Evolutionary conservation across 202 grass and related monocot genomes (phyloP).

Genomic region (Carex arenaria): DNA sequence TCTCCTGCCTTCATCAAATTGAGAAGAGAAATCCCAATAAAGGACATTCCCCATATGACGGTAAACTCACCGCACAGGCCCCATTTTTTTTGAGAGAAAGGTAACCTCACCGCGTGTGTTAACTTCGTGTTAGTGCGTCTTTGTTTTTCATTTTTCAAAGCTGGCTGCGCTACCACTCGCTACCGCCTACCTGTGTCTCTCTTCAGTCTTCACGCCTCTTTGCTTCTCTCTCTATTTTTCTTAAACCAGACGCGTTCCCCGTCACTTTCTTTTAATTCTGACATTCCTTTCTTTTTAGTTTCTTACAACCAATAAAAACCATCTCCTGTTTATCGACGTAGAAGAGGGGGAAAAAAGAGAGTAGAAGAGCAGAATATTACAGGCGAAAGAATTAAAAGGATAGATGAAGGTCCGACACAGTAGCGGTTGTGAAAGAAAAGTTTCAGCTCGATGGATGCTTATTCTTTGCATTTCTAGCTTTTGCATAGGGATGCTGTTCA

Average conservation of each 20-base stretch:
- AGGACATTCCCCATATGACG: neutral
- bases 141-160: constrained; percentile 10
- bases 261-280: neutral
- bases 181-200: neutral
- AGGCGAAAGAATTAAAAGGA: neutral
- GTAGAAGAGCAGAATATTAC: neutral
- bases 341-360: neutral
- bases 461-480: constrained; percentile 69
- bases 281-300: neutral
- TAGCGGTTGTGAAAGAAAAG: constrained; percentile 35
- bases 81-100: neutral
- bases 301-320: neutral
- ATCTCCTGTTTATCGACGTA: neutral
- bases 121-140: neutral
- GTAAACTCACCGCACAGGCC: neutral
- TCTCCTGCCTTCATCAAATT: neutral
- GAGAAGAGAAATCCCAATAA: neutral
- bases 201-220: neutral
- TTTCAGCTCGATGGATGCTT: constrained; percentile 49
- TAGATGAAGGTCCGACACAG: constrained; percentile 59
- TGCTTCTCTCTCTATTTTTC: neutral
- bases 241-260: neutral
- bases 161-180: constrained; percentile 1
- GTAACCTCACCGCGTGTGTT: constrained; percentile 4
- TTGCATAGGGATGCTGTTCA: constrained; percentile 9